Base-by-base conservation (phyloP, 129 eudicot genomes). In the sunflower (Helianthus annuus) region DNA sequence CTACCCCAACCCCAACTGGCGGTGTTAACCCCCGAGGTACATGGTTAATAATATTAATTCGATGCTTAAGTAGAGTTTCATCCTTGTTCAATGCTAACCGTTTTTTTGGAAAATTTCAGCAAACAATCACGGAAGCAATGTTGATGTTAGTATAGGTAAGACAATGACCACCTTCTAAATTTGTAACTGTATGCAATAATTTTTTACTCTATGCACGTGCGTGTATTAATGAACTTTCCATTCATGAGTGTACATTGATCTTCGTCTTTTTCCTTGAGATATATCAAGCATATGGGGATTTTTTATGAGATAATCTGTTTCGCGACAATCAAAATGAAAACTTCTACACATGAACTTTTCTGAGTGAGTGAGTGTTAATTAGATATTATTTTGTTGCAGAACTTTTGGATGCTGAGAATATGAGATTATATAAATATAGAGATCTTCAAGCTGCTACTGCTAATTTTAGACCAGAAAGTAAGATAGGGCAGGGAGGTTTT, bases 401-500 rank as follows among this genome's bases (percentile, higher is more conserved):
- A 83, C 82, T 89, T 78, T 79, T 88, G 69, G 75, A 73, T 64
- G 72, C 76, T 60, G 80, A 79, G 57, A 83, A 89, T 60, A 70
- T 83, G 56, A 86, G 79, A 72, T 46, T 85, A 11, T 92, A 84
- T 75, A 57, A 81, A 12, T 92, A 79, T 85, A 80, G 72, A 76
- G 96, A 92, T 71, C 60, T 89, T 66, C 87, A 51, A 68, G 16
- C 61, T 42, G 96, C 97, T 16, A 85, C 97, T 10, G 76, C 40
- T 17, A 72, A 84, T 68, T 93, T 93, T 63, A 81, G 62, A 16
- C 81, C 76, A 0, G 81, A 72, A 15, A 93, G 88, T 66, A 87
- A 85, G 68, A 82, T 93, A 60, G 97, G 98, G 74, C 77, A 85
- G 69, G 98, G 98, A n/a, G 98, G 98, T 48, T 93, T 87, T 75